phyloP scores from a whole-genome alignment of 2,329 filamentous ascomycete genomes.

The Dichotomopilus funicola region DNA sequence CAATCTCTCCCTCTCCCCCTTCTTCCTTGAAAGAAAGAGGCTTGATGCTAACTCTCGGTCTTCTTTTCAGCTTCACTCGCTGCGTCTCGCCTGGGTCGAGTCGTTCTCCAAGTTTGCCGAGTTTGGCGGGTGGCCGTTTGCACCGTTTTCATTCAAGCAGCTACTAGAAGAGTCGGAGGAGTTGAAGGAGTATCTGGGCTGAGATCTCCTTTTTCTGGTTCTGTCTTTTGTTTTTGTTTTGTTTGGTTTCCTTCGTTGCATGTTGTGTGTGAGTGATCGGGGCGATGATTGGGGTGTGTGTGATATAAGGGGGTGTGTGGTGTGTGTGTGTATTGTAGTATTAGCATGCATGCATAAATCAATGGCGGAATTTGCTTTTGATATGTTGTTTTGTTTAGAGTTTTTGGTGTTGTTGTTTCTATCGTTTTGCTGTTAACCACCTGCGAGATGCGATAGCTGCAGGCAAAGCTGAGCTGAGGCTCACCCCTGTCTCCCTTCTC shows the following conservation, averaged over 20 bases:
- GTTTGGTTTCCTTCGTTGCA: too few relatives aligned
- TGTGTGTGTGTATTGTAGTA: conserved; percentile 2
- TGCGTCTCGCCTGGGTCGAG: conserved; percentile 93
- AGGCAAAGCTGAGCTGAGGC: too few relatives aligned
- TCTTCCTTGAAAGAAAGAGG: not conserved
- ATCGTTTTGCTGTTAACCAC: not conserved
- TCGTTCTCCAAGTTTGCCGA: conserved; percentile 97
- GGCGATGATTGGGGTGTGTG: not conserved
- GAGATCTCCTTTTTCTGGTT: too few relatives aligned
- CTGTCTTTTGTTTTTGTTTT: too few relatives aligned
- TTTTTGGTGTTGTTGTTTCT: not conserved
- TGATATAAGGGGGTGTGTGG: not conserved
- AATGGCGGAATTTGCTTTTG: not conserved
- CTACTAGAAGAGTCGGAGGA: conserved; percentile 77
- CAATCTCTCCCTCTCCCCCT: not conserved
- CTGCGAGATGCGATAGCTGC: too few relatives aligned
- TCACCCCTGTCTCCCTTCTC: not conserved
- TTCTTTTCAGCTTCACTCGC: conserved; percentile 39
- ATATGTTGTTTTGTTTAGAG: not conserved
- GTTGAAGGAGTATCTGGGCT: conserved; percentile 48
- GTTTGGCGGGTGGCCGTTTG: conserved; percentile 79
- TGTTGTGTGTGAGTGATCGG: too few relatives aligned
- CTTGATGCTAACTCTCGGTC: not conserved
- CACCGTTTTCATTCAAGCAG: conserved; percentile 80
- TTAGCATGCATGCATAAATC: conserved; percentile 12